phyloP scores from a whole-genome alignment of 1,139 yeast genomes.

The Arxiozyma slooffiae region DNA sequence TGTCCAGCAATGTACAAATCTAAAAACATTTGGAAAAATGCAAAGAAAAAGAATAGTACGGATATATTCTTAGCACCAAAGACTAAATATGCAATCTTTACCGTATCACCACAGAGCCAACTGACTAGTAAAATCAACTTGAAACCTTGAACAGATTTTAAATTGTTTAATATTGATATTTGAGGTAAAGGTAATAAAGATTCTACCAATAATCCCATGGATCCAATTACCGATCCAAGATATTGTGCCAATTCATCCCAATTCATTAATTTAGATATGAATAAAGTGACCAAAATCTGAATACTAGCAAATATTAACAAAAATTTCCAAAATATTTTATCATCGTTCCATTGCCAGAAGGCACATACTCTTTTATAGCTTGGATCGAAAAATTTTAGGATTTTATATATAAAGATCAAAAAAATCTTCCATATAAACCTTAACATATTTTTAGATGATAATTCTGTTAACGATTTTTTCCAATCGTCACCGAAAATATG shows the following conservation, averaged over 20 bases:
- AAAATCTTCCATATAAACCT: conserved; percentile 21
- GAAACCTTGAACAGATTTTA: conserved; percentile 68
- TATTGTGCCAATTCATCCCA: conserved; percentile 29
- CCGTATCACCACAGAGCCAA: conserved; percentile 83
- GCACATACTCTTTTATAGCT: conserved; percentile 52
- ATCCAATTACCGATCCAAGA: conserved; percentile 44
- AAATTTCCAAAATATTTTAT: conserved; percentile 57
- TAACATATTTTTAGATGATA: conserved; percentile 14
- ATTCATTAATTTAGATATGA: conserved; percentile 26
- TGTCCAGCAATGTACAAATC: conserved; percentile 72
- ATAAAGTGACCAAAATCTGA: conserved; percentile 24
- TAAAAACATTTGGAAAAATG: conserved; percentile 67
- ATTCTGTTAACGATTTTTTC: conserved; percentile 16
- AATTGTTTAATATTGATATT: conserved; percentile 57
- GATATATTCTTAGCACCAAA: conserved; percentile 67
- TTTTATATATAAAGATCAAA: conserved; percentile 29
- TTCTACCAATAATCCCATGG: conserved; percentile 66
- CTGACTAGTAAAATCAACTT: conserved; percentile 63
- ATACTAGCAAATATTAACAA: conserved; percentile 38
- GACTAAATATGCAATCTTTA: conserved; percentile 62
- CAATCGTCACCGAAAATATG: conserved; percentile 21
- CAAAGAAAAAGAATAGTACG: conserved; percentile 62
- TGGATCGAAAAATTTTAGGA: conserved; percentile 56
- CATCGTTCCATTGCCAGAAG: conserved; percentile 83
- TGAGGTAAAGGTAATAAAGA: conserved; percentile 84